phyloP scores from a whole-genome alignment of 177 flowering plant genomes.

The Vitis hybrid region DNA sequence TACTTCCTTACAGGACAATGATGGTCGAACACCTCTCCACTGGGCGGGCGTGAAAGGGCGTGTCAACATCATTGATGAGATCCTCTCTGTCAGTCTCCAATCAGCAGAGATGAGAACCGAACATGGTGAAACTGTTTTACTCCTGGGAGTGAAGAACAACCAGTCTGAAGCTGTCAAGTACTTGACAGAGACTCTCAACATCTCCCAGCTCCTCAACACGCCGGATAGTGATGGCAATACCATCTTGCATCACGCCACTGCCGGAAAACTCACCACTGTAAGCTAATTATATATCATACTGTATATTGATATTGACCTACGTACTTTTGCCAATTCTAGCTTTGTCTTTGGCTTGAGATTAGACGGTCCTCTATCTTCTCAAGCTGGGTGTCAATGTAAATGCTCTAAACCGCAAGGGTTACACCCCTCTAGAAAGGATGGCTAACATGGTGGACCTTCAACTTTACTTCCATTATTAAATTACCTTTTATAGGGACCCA shows the following conservation, averaged over 20 bases:
- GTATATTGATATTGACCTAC: no score
- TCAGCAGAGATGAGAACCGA: constrained; percentile 35
- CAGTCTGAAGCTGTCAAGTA: constrained; percentile 44
- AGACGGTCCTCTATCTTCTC: constrained; percentile 52
- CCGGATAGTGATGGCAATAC: constrained; percentile 56
- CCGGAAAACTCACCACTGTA: constrained; percentile 48
- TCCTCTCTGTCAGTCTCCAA: constrained; percentile 35
- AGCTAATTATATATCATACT: constrained; percentile 3
- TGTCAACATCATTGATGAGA: constrained; percentile 43
- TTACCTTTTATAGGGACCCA: no score
- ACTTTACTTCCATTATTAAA: constrained; percentile 16
- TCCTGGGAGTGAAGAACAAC: constrained; percentile 45
- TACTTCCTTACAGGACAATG: constrained; percentile 33
- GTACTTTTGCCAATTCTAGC: background rate
- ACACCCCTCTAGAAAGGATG: constrained; percentile 45
- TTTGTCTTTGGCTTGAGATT: constrained; percentile 3
- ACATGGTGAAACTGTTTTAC: constrained; percentile 42
- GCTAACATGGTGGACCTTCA: constrained; percentile 30
- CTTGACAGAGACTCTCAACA: constrained; percentile 40
- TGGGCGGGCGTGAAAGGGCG: constrained; percentile 54
- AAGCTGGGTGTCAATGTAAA: constrained; percentile 36
- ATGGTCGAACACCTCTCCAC: constrained; percentile 56
- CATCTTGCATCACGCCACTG: constrained; percentile 54
- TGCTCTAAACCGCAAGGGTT: constrained; percentile 45
- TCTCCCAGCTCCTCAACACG: constrained; percentile 32